Evolutionary conservation across 768 basidiomycete genomes (phyloP), one percentile per base, ranked within the genome.

Genomic region (Pisolithus microcarpus): DNA sequence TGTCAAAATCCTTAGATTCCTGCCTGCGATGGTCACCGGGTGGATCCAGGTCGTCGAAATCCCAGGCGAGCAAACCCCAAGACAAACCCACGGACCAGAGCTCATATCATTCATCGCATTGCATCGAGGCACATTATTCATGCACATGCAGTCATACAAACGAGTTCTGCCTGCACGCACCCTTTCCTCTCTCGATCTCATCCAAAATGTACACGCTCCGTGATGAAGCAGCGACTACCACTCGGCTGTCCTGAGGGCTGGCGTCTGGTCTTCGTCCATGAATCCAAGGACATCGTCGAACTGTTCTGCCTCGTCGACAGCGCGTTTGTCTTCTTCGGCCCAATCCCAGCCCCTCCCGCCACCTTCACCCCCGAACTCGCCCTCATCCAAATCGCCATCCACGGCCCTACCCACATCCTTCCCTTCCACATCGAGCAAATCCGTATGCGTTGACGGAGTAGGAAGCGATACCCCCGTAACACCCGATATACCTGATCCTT

Each of bases 361-460:
- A 1, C 49, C 53, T 10, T 57, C 59, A 5, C 45, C 51, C 1
- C 40, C 54, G 0, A 43, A 23, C 2, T 54, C 51, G 1, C 15
- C 28, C 31, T 51, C 54, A 0, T 40, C 51, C 37, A 47, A 43
- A 11, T 34, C 38, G 28, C 31, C 21, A 9, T 24, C 47, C 18
- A 30, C 45, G 4, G 34, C 34, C 30, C 26, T 19, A 39, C 39
- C 48, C 18, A 30, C 7, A 6, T 2, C n/a, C 2, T 42, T 18
- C 23, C 19, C 30, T 16, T 15, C 28, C 56, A 51, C 21, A 61
- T 60, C 16, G 69, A 30, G 44, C n/a, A 24, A 8, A 21, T 24
- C 42, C 6, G 42, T 58, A 44, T 62, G 70, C 31, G 70, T 71
- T n/a, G 71, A 69, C 5, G 75, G 71, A 13, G 75, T 74, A 5